A percentile compares a stretch with the other conserved stretches of the same genome.
phyloP scores from a whole-genome alignment of 2,329 filamentous ascomycete genomes.

The Penicillium sp. region DNA sequence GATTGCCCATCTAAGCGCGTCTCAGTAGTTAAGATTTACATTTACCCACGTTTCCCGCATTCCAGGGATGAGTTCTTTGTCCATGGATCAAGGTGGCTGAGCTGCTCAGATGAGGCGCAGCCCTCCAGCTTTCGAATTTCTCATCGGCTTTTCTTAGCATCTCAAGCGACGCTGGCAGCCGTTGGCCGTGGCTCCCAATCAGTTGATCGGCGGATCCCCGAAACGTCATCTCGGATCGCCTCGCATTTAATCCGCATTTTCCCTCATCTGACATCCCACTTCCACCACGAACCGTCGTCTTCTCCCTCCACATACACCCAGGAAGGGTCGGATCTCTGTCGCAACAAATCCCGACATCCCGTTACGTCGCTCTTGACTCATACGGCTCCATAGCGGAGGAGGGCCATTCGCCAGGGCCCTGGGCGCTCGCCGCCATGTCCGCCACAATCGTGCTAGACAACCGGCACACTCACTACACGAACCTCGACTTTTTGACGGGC shows the following conservation, averaged over 20 bases:
- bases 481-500: constrained; percentile 48
- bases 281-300: neutral
- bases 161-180: constrained; percentile 26
- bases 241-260: constrained; percentile 18
- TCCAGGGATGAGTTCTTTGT: too few relatives aligned
- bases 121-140: constrained; percentile 10
- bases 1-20: too few relatives aligned
- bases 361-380: neutral
- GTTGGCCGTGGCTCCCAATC: too few relatives aligned
- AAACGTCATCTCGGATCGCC: constrained; percentile 23
- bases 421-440: constrained; percentile 41
- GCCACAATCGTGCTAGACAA: constrained; percentile 46
- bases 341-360: neutral
- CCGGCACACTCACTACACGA: constrained; percentile 47
- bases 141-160: constrained; percentile 24
- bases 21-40: too few relatives aligned
- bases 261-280: constrained; percentile 10
- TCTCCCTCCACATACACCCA: neutral
- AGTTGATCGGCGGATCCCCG: constrained; percentile 11
- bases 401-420: constrained; percentile 9
- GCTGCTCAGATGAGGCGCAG: constrained; percentile 14
- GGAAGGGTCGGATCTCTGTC: neutral
- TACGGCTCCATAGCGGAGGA: neutral
- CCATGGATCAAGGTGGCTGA: constrained; percentile 5
- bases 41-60: too few relatives aligned